Evolutionary conservation across 805 yeast species (phyloP), one percentile per base, ranked within the genome.

Genomic region (Pichia deserticola): DNA sequence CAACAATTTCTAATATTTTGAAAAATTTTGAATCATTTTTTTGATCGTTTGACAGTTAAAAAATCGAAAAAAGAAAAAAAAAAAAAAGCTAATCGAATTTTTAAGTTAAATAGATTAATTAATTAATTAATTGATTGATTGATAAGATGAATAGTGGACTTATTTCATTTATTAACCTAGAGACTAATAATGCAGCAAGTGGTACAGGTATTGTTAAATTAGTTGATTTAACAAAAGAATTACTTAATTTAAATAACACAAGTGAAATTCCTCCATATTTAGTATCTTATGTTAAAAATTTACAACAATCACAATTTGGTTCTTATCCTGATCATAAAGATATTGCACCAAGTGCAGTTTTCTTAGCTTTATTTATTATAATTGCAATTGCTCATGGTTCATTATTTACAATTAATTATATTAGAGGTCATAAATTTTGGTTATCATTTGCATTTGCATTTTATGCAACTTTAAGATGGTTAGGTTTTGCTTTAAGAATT

Each of bases 381-480:
- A 56, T 84, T 36, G 57, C 69, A 41, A n/a, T 78, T 2, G 73
- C 73, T 0, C 83, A 81, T 55, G 47, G 70, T 5, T 55, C 53
- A 29, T 68, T 84, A 13, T 82, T 79, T 58, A 33, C 62, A 7
- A 64, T 72, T 38, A 80, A 85, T 62, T 61, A 56, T 47, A 53
- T 68, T 5, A 67, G 86, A 57, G 82, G 82, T 2, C 90, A 85
- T 64, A 69, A 72, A 54, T 84, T 85, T 60, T 75, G 74, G 69
- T 60, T 79, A 15, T 69, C 79, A 4, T 56, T 81, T 13, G 79
- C 78, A 2, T 74, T 82, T 59, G 71, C 73, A 1, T 70, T 77
- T 54, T 82, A 81, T 61, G 72, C 79, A 51, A 49, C 74, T 3
- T 54, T 79, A 59, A 73, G 84, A 62, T 65, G 76, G 53, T 54